A percentile compares a stretch with the other conserved stretches of the same genome.
phyloP scores from a whole-genome alignment of 2,329 filamentous ascomycete species.

The Aspergillus sp. region DNA sequence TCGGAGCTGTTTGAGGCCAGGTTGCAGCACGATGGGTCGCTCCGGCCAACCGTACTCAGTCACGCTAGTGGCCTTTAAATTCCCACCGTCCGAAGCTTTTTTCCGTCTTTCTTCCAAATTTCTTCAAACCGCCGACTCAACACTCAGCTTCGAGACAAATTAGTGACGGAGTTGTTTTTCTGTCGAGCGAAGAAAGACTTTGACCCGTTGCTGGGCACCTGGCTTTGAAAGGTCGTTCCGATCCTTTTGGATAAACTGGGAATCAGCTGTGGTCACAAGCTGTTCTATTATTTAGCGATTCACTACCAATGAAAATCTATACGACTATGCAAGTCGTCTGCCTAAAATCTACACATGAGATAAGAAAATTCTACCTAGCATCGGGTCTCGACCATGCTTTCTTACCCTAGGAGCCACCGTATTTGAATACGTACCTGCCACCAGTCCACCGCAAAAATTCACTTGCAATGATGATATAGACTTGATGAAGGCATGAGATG shows the following conservation, averaged over 20 bases:
- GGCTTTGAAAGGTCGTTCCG: constrained; percentile 65
- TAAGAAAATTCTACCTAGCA: no score
- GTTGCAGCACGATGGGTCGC: constrained; percentile 43
- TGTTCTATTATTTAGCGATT: background rate
- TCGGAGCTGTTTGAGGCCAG: constrained; percentile 43
- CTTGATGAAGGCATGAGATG: background rate
- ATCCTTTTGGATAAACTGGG: constrained; percentile 63
- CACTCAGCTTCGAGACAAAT: constrained; percentile 50
- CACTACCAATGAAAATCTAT: no score
- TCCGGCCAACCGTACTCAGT: constrained; percentile 32
- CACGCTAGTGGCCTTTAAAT: constrained; percentile 28
- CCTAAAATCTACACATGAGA: no score
- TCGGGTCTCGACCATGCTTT: background rate
- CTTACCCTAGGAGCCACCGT: background rate
- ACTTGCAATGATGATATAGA: background rate
- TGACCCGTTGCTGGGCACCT: constrained; percentile 71
- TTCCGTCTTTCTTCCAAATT: constrained; percentile 37
- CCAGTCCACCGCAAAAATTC: no score
- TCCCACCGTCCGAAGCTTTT: constrained; percentile 24
- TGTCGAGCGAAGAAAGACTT: constrained; percentile 65
- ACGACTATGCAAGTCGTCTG: no score
- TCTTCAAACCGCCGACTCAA: constrained; percentile 51
- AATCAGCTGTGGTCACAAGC: constrained; percentile 70
- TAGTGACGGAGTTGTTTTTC: constrained; percentile 63
- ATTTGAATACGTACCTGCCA: no score